phyloP scores from a whole-genome alignment of 1,284 basidiomycete species.

The Vanrija sp. region DNA sequence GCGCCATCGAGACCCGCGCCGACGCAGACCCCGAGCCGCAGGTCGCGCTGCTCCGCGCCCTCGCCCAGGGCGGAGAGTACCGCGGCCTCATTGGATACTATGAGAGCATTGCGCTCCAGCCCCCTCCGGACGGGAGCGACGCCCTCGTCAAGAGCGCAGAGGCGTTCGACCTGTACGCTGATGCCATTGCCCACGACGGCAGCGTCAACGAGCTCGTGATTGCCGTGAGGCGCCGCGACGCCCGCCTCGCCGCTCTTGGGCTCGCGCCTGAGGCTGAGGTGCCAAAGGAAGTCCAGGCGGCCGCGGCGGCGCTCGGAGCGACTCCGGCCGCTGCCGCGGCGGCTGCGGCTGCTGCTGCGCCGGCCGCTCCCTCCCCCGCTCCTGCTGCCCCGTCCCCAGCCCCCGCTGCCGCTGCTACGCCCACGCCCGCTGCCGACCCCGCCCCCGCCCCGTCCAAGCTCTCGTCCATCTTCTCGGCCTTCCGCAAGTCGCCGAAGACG shows the following conservation, averaged over 20 bases:
- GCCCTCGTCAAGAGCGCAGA: constrained; percentile 31
- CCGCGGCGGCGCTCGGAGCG: neutral
- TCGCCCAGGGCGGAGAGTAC: constrained; percentile 33
- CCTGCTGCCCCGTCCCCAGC: neutral
- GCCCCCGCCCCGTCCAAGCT: neutral
- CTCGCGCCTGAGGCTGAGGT: neutral
- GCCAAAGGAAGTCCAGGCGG: neutral
- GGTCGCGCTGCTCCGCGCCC: constrained; percentile 31
- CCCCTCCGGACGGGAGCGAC: constrained; percentile 13
- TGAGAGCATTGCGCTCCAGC: constrained; percentile 32
- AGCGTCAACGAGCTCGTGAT: constrained; percentile 29
- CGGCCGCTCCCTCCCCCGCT: constrained; percentile 1
- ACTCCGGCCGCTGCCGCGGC: neutral
- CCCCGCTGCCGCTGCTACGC: neutral
- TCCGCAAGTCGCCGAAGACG: neutral
- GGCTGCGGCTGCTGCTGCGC: neutral
- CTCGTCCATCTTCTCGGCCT: neutral
- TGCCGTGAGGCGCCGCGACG: constrained; percentile 32
- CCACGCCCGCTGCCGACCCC: neutral
- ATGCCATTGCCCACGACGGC: constrained; percentile 28
- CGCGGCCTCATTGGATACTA: constrained; percentile 37
- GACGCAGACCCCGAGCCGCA: constrained; percentile 23
- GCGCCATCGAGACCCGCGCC: constrained; percentile 22
- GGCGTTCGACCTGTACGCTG: constrained; percentile 34
- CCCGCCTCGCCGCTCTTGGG: constrained; percentile 7